Base-by-base conservation (phyloP, 2,329 filamentous ascomycete species). In the Neurospora sp. region DNA sequence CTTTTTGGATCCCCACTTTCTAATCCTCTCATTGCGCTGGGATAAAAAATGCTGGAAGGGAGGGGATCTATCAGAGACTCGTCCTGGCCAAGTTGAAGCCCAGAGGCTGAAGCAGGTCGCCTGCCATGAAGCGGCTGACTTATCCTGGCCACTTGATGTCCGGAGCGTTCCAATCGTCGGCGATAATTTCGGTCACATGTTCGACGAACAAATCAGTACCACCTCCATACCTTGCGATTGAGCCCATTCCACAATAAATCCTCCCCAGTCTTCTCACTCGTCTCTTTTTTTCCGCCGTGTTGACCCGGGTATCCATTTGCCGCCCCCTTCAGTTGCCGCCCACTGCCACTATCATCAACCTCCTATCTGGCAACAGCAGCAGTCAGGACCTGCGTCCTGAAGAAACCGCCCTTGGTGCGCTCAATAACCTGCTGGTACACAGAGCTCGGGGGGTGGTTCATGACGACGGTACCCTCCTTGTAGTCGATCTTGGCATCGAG, bases 381-480 rank as follows among this genome's bases (percentile, higher is more conserved):
- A 74, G 83, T 97, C 76, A 99, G 86, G 68, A 99, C 96, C 81
- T 98, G 96, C 74, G 96, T 99, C 79, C 96, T 86, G 88, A 99
- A 99, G 88, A 98, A 98, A 70, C 93, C 94, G 74, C 96, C 96
- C 89, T 98, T 98, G 71, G 96, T 99, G 83, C 93, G 89, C 88
- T 99, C 96, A 78, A 99, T 99, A 78, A 99, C 96, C 83, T 99
- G 95, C 84, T 97, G 95, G 83, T 99, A 98, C 75, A 99, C 95
- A 74, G 93, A 97, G 85, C 96, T 96, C 73, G 96, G 95, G 68
- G 95, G 96, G 84, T 99, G 96, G 86, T 99, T 98, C 95, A 99
- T 99, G 76, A 98, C 89, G 68, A 99, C 96, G 69, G 96, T 98
- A 79, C 96, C 96, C 83, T 97, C 92, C 85, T 98, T 93, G 85